Percentiles rank a stretch among this genome's conserved stretches.
These are phyloP conservation scores for Phaeosphaeriaceae sp. DNA, from an alignment of 2,329 filamentous ascomycete genomes.

Conservation along the genomic window DNA sequence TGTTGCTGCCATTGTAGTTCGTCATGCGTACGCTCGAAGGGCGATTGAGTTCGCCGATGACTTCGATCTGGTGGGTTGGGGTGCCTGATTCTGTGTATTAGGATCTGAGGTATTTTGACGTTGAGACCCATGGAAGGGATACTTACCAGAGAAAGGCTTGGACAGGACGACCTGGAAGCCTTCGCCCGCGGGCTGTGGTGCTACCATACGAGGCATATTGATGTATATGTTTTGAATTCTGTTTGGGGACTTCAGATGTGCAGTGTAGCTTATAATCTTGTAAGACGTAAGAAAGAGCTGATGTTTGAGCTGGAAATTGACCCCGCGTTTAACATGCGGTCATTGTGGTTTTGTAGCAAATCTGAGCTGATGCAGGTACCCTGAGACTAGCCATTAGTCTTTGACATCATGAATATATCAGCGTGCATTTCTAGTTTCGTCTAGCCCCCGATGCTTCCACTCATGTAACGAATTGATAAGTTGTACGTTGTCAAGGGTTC, in stretches of 20 bases:
- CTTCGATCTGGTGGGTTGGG: conserved; percentile 43
- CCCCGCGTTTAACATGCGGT: neutral
- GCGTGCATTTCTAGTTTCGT: neutral
- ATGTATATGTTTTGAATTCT: neutral
- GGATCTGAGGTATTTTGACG: conserved; percentile 18
- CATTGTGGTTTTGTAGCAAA: conserved; percentile 1
- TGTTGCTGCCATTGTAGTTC: conserved; percentile 39
- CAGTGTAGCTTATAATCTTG: too few relatives aligned
- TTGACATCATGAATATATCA: conserved; percentile 9
- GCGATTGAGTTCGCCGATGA: conserved; percentile 52
- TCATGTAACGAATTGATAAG: neutral
- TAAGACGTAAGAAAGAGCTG: neutral
- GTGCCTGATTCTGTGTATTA: conserved; percentile 17
- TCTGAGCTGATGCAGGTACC: conserved; percentile 5
- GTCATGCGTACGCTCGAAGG: conserved; percentile 44
- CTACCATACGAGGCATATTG: conserved; percentile 34
- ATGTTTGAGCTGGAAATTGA: neutral
- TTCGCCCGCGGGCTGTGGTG: conserved; percentile 84
- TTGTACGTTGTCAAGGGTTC: neutral
- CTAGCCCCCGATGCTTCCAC: neutral
- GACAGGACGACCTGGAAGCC: conserved; percentile 67
- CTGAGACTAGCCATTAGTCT: conserved; percentile 2
- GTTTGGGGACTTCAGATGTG: too few relatives aligned
- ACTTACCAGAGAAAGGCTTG: conserved; percentile 34
- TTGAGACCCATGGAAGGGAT: neutral